Base-by-base conservation (phyloP, 768 basidiomycete genomes). In the Termitomyces sp. region DNA sequence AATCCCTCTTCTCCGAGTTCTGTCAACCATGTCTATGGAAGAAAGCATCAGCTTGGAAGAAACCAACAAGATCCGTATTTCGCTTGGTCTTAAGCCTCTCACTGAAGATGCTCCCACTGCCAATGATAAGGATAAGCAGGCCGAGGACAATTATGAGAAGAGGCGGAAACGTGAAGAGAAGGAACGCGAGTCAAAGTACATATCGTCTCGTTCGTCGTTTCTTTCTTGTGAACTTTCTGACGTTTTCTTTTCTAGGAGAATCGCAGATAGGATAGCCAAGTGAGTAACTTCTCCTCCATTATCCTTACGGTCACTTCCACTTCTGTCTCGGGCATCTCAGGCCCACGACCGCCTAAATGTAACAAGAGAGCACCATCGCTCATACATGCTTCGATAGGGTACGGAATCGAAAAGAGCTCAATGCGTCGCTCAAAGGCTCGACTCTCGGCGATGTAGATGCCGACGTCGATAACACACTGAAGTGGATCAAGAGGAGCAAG, bases 51-150 rank as follows among this genome's bases (percentile, higher is more conserved):
- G 89, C 67, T 82, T 96, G 68, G 93, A 95, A 67, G 93, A 95
- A 78, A 95, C 94, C 37, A 95, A 95, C 81, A 95, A 90, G 74
- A 91, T 97, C 71, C 92, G 97, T 75, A 84, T 96, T 57, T 89
- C 88, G 5, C 82, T 97, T 38, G 97, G 97, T 62, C 86, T 99
- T 58, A 92, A 95, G 69, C 95, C 97, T 41, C 82, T 98, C 56
- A 89, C 87, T 17, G 95, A 94, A 63, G 90, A 93, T 64, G 77
- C 80, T 41, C 82, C 76, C 16, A 82, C 89, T 8, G 81, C 79
- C n/a, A 78, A 85, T 67, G 83, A 85, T 67, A 86, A 82, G 62
- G 95, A 97, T 56, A 84, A 89, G 66, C 73, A 86, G 63, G 97
- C 97, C 12, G 92, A 93, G 71, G 77, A 84, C 49, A 98, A 98